Percentiles rank a stretch among this genome's conserved stretches.
These are phyloP conservation scores for Leptographium flavum DNA, from an alignment of 2,329 filamentous ascomycete genomes.

Conservation along the genomic window DNA sequence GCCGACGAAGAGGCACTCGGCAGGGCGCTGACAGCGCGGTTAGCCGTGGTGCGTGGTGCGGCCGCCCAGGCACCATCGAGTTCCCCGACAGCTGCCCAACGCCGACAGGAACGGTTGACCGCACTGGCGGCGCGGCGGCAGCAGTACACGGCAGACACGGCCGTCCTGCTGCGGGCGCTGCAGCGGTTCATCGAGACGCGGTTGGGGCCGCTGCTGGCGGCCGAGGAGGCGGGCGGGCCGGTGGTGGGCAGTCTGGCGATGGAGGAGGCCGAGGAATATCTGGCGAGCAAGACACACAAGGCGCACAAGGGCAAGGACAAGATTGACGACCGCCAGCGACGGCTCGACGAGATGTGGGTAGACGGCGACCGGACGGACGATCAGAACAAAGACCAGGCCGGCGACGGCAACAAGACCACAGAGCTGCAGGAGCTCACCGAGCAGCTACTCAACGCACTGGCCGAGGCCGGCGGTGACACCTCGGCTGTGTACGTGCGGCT, in stretches of 20 bases:
- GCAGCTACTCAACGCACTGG: slow-evolving; percentile 42
- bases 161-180: slow-evolving; percentile 46
- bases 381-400: background rate
- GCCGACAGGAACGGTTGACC: slow-evolving; percentile 46
- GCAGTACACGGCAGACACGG: slow-evolving; percentile 45
- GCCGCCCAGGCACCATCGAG: slow-evolving; percentile 19
- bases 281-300: slow-evolving; percentile 24
- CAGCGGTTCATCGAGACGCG: slow-evolving; percentile 56
- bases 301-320: background rate
- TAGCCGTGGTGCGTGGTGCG: slow-evolving; percentile 43
- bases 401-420: slow-evolving; percentile 18
- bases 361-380: background rate
- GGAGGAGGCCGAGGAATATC: slow-evolving; percentile 43
- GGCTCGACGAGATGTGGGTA: slow-evolving; percentile 53
- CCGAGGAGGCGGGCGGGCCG: slow-evolving; percentile 71
- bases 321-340: slow-evolving; percentile 30
- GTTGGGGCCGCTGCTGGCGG: slow-evolving; percentile 62
- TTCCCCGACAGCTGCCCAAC: slow-evolving; percentile 44
- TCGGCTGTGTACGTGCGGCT: slow-evolving; percentile 44
- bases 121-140: slow-evolving; percentile 45
- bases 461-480: slow-evolving; percentile 38
- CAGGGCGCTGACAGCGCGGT: slow-evolving; percentile 38
- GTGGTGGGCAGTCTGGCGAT: slow-evolving; percentile 63
- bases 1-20: slow-evolving; percentile 42
- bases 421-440: slow-evolving; percentile 47